Conservation (phyloP, 2,329 filamentous ascomycete species). For the Pseudogymnoascus sp. region DNA sequence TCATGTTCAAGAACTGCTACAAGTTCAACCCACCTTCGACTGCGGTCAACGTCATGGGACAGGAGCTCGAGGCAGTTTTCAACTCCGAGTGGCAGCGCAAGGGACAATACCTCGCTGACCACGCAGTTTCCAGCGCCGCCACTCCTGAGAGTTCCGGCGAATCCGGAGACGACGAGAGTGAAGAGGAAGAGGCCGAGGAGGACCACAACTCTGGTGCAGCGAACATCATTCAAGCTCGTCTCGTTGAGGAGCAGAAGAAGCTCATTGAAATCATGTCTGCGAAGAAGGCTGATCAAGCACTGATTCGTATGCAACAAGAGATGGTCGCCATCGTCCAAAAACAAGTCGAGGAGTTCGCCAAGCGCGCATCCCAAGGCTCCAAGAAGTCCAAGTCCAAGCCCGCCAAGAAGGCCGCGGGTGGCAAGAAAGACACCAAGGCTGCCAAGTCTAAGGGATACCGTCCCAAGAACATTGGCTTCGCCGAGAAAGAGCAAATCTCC, state of each 20-base stretch:
- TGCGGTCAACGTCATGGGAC: conserved; percentile 62
- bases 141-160: conserved; percentile 60
- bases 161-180: conserved; percentile 61
- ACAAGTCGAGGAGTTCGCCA: conserved; percentile 50
- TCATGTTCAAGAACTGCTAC: conserved; percentile 85
- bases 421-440: conserved; percentile 24
- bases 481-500: conserved; percentile 88
- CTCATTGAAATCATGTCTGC: conserved; percentile 45
- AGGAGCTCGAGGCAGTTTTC: conserved; percentile 67
- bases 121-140: conserved; percentile 55
- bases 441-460: conserved; percentile 31
- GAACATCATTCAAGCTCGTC: conserved; percentile 36
- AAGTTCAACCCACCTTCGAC: conserved; percentile 82
- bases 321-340: conserved; percentile 58
- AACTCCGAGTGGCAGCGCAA: conserved; percentile 70
- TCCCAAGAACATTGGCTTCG: conserved; percentile 54
- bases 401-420: conserved; percentile 29
- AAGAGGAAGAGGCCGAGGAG: conserved; percentile 52
- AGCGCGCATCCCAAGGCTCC: conserved; percentile 40
- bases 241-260: conserved; percentile 48
- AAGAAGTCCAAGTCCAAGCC: conserved; percentile 48
- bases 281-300: conserved; percentile 42
- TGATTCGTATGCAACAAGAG: conserved; percentile 49
- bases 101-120: conserved; percentile 68
- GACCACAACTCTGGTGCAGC: conserved; percentile 27